These are phyloP conservation scores for Larix sibirica DNA, from an alignment of 83 land plant genomes.

Conservation along the genomic window DNA sequence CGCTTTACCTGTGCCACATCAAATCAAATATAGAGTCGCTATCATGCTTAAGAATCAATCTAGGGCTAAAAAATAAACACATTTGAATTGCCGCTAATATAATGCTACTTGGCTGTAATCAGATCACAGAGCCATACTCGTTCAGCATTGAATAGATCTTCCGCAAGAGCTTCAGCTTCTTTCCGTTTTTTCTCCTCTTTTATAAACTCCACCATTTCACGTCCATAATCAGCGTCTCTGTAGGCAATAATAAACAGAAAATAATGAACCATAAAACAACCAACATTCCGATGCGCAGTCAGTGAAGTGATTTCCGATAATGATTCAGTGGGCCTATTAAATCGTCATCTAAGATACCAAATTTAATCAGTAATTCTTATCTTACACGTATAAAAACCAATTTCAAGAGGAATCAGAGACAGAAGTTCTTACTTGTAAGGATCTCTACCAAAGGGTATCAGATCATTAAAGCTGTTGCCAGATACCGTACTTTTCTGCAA, in stretches of 20 bases:
- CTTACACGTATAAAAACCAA: not conserved
- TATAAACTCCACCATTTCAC: constrained; percentile 51
- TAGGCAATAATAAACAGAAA: constrained; percentile 2
- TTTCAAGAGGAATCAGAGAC: not conserved
- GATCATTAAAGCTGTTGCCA: constrained; percentile 80
- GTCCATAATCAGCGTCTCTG: constrained; percentile 67
- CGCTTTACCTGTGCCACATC: not conserved
- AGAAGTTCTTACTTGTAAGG: constrained; percentile 75
- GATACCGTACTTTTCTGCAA: constrained; percentile 55
- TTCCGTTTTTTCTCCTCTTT: constrained; percentile 80
- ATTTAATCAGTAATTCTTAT: not conserved
- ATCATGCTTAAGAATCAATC: not conserved
- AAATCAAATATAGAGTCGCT: not conserved
- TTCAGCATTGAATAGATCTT: constrained; percentile 82
- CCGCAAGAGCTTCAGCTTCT: constrained; percentile 83
- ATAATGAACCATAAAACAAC: not conserved
- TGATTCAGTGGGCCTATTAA: not conserved
- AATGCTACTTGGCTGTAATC: not conserved
- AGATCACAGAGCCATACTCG: constrained; percentile 32
- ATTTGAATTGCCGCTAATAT: not conserved
- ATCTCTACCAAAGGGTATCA: constrained; percentile 79
- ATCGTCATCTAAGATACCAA: not conserved
- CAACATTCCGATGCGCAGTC: not conserved
- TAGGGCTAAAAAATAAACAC: not conserved
- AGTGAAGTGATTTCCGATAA: not conserved